These are phyloP conservation scores for Cryomyces minteri DNA, from an alignment of 495 filamentous ascomycete genomes.

Conservation along the genomic window DNA sequence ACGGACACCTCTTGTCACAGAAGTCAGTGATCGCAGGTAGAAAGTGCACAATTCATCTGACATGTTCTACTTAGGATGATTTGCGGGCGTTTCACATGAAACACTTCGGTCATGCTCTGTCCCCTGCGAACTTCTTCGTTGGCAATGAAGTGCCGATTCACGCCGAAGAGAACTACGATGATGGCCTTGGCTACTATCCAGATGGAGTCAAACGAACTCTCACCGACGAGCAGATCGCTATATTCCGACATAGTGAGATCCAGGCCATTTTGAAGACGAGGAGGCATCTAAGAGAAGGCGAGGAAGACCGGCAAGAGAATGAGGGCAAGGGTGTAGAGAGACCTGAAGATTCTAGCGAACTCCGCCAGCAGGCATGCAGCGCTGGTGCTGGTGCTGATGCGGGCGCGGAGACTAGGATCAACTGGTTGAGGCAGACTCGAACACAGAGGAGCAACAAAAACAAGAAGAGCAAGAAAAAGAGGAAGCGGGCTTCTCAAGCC, in stretches of 20 bases:
- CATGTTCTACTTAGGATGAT: constrained; percentile 37
- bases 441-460: constrained; percentile 18
- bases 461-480: constrained; percentile 24
- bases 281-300: constrained; percentile 15
- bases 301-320: constrained; percentile 1
- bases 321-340: neutral
- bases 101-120: constrained; percentile 23
- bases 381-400: no score
- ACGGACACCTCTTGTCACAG: no score
- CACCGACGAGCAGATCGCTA: constrained; percentile 78
- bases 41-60: neutral
- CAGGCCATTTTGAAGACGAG: constrained; percentile 44
- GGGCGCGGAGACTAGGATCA: neutral
- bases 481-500: constrained; percentile 12
- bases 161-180: constrained; percentile 21
- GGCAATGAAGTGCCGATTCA: no score
- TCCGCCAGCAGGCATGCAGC: no score
- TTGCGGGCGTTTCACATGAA: constrained; percentile 47
- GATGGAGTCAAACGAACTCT: constrained; percentile 83
- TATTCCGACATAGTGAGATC: constrained; percentile 82
- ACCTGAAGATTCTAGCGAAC: neutral
- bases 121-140: no score
- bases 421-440: constrained; percentile 13
- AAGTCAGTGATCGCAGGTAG: no score
- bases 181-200: constrained; percentile 68